A percentile compares a stretch with the other conserved stretches of the same genome.
Conservation (phyloP, 371 early-diverging fungal species). For the Mucor indicus region DNA sequence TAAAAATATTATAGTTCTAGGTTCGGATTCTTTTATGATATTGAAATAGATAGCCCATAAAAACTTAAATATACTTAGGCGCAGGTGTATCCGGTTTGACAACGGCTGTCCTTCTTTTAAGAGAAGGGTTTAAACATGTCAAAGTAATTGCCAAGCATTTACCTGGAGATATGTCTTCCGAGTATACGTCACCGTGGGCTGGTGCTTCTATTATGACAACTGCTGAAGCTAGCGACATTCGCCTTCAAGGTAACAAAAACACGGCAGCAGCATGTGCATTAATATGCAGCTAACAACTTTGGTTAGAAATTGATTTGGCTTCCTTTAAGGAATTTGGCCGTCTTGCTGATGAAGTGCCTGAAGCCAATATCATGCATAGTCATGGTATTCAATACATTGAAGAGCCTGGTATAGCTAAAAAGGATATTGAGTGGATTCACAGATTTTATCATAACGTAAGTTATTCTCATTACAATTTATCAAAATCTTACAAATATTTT, state of each 20-base stretch:
- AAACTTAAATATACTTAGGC: no score
- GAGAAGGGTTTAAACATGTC: constrained; percentile 52
- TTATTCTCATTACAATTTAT: background rate
- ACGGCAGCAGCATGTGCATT: no score
- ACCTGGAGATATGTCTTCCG: constrained; percentile 48
- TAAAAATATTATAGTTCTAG: no score
- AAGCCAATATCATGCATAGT: constrained; percentile 29
- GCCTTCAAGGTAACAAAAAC: constrained; percentile 39
- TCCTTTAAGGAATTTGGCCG: constrained; percentile 31
- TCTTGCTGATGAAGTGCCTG: constrained; percentile 29
- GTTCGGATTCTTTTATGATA: no score
- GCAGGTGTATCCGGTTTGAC: constrained; percentile 82
- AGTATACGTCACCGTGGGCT: constrained; percentile 76
- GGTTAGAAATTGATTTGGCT: constrained; percentile 32
- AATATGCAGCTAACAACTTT: no score
- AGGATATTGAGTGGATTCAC: constrained; percentile 32
- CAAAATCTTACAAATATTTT: no score
- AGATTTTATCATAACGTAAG: constrained; percentile 27
- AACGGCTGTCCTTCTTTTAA: constrained; percentile 54
- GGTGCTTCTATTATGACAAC: constrained; percentile 53
- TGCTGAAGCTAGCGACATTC: constrained; percentile 25
- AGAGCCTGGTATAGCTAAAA: constrained; percentile 13
- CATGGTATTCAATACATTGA: constrained; percentile 24
- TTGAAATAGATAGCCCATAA: no score
- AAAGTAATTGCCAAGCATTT: constrained; percentile 56